These are phyloP conservation scores for Tricholoma sp. DNA, from an alignment of 768 basidiomycete genomes.

Conservation along the genomic window DNA sequence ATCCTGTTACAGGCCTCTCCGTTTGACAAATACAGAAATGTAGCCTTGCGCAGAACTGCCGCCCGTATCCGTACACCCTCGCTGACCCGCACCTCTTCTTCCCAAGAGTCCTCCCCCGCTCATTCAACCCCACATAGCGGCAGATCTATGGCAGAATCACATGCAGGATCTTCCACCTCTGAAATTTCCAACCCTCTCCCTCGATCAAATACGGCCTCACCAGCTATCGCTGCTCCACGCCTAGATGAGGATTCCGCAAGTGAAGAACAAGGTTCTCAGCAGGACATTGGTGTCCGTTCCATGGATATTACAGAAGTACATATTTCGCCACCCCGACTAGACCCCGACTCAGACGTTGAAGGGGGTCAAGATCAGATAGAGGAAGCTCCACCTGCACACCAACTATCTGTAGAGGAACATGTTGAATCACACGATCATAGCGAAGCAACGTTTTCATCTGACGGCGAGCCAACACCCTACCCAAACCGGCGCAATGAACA, in stretches of 20 bases:
- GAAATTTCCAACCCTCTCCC: constrained; percentile 47
- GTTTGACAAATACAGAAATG: constrained; percentile 58
- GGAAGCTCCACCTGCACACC: constrained; percentile 6
- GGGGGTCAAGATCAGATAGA: background rate
- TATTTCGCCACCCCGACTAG: constrained; percentile 33
- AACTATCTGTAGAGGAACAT: constrained; percentile 11
- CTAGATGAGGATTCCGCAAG: constrained; percentile 11
- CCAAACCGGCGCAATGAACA: constrained; percentile 21
- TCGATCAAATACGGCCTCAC: constrained; percentile 45
- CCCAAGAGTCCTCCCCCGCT: constrained; percentile 52
- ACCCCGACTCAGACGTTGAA: constrained; percentile 8
- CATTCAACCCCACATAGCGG: constrained; percentile 63
- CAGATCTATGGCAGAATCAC: constrained; percentile 38
- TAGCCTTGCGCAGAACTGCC: constrained; percentile 49
- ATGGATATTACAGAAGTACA: constrained; percentile 55
- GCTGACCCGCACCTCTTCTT: constrained; percentile 56
- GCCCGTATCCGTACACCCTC: constrained; percentile 60
- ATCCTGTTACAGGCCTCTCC: constrained; percentile 48
- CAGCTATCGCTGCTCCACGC: constrained; percentile 29
- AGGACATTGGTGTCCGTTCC: constrained; percentile 31
- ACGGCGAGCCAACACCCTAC: constrained; percentile 43
- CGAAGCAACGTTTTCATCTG: constrained; percentile 74
- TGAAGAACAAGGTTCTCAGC: constrained; percentile 25
- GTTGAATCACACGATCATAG: constrained; percentile 19
- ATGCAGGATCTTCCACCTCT: constrained; percentile 42